Conservation (phyloP, 83 land plant genomes). For the Diphasiastrum complanatum region DNA sequence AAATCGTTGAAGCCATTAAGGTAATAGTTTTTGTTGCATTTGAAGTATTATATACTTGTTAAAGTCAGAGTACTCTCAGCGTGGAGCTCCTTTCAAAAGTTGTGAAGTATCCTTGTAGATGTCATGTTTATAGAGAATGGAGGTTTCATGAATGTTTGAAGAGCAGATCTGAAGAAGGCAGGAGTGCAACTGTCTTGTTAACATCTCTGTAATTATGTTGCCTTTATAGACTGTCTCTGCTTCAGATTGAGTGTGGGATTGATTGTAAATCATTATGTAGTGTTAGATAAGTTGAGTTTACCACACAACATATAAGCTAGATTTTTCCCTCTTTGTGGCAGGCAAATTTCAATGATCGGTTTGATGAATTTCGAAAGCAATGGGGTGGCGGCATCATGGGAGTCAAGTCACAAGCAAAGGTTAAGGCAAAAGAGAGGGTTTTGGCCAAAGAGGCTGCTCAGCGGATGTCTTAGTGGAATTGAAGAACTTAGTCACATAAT, state of each 20-base stretch:
- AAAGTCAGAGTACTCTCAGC: too few species aligned
- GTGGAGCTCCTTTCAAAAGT: too few species aligned
- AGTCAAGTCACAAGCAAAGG: slow-evolving; percentile 67
- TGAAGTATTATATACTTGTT: too few species aligned
- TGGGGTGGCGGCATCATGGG: slow-evolving; percentile 88
- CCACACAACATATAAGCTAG: not conserved
- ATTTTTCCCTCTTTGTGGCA: slow-evolving; percentile 14
- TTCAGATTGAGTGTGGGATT: not conserved
- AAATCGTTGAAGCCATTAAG: slow-evolving; percentile 32
- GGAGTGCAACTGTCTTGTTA: too few species aligned
- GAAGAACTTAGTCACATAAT: too few species aligned
- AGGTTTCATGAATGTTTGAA: too few species aligned
- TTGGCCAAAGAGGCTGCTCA: slow-evolving; percentile 73
- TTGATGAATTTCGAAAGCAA: slow-evolving; percentile 50
- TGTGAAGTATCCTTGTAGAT: too few species aligned
- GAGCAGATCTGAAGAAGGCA: too few species aligned
- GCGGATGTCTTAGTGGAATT: slow-evolving; percentile 40
- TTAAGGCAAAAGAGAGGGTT: slow-evolving; percentile 51
- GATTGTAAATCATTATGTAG: not conserved
- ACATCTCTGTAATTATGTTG: too few species aligned
- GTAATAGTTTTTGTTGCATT: too few species aligned
- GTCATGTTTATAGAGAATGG: too few species aligned
- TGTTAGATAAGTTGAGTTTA: not conserved
- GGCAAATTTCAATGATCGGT: slow-evolving; percentile 73
- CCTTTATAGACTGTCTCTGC: not conserved